Evolutionary conservation across 371 early-diverging fungal genomes (phyloP), one percentile per base, ranked within the genome.

Genomic region (Blyttiomyces sp.): DNA sequence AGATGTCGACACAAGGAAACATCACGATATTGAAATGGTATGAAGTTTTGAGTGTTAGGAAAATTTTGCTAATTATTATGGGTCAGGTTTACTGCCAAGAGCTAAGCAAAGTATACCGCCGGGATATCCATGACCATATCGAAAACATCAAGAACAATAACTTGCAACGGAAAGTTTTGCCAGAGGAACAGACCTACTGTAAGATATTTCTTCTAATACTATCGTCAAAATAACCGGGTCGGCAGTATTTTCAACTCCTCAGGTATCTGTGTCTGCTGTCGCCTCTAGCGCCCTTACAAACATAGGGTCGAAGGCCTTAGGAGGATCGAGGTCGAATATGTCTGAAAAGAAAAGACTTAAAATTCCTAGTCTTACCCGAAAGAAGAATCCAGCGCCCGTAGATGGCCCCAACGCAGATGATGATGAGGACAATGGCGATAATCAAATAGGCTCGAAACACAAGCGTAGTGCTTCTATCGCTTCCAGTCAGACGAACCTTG

Each of bases 1-100:
- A 56, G 93, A 92, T 54, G 84, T 92, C 75, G 95, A 95, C 59
- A 83, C 92, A 5, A 73, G 92, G 28, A 83, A 88, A 57, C 91
- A 93, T 69, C 83, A 82, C 52, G 95, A 95, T 54, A 69, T 96
- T 4, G 93, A 90, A 57, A 83, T 87, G 76, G 89, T 89, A 32
- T 49, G 43, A 24, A n/a, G 36, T 27, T 17, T 46, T 46, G 17
- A 9, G 9, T 32, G 9, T 23, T 54, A 23, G 17, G 59, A 9
- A 7, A 58, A 39, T 24, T 54, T 13, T 59, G 6, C 23, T 35
- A 17, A 35, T 27, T 32, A 59, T 30, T 57, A 26, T 21, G 30
- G 46, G n/a, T 24, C 33, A 86, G 79, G 34, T 74, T 3, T 88
- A 86, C 50, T 75, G 81, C 19, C 79, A 84, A 50, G 80, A 82